These are phyloP conservation scores for Aspergillus bertholletiae DNA, from an alignment of 495 filamentous ascomycete species.

Conservation along the genomic window DNA sequence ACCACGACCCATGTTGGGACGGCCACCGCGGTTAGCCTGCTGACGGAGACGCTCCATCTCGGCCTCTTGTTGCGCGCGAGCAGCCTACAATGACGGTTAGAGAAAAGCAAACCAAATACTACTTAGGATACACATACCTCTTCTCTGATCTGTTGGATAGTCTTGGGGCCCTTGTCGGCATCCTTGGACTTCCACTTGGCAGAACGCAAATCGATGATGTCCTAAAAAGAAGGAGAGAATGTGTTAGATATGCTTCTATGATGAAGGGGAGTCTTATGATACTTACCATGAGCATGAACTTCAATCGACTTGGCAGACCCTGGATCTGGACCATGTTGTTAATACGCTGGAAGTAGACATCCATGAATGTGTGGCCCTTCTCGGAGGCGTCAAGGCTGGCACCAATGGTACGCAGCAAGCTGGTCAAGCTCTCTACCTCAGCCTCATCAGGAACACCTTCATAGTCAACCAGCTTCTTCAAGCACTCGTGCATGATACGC, in stretches of 20 bases:
- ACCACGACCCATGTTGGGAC: slow-evolving; percentile 71
- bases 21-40: slow-evolving; percentile 52
- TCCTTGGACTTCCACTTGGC: slow-evolving; percentile 81
- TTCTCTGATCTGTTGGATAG: slow-evolving; percentile 82
- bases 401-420: slow-evolving; percentile 89
- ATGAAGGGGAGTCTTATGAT: neutral
- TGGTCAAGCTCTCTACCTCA: slow-evolving; percentile 91
- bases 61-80: slow-evolving; percentile 62
- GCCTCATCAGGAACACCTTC: slow-evolving; percentile 90
- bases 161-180: slow-evolving; percentile 87
- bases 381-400: slow-evolving; percentile 75
- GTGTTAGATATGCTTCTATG: neutral
- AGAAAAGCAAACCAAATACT: neutral
- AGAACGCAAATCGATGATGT: slow-evolving; percentile 79
- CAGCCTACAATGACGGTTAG: slow-evolving; percentile 50
- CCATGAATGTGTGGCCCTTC: slow-evolving; percentile 79
- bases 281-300: slow-evolving; percentile 87
- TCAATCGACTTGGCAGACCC: slow-evolving; percentile 77
- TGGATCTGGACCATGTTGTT: slow-evolving; percentile 70
- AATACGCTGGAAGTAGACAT: slow-evolving; percentile 91
- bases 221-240: slow-evolving; percentile 45
- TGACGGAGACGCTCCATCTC: slow-evolving; percentile 50
- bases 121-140: slow-evolving; percentile 55
- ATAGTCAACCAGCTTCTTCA: slow-evolving; percentile 94
- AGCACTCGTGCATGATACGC: slow-evolving; percentile 99